These are phyloP conservation scores for Hypomyces perniciosus DNA, from an alignment of 2,329 filamentous ascomycete species.

Conservation along the genomic window DNA sequence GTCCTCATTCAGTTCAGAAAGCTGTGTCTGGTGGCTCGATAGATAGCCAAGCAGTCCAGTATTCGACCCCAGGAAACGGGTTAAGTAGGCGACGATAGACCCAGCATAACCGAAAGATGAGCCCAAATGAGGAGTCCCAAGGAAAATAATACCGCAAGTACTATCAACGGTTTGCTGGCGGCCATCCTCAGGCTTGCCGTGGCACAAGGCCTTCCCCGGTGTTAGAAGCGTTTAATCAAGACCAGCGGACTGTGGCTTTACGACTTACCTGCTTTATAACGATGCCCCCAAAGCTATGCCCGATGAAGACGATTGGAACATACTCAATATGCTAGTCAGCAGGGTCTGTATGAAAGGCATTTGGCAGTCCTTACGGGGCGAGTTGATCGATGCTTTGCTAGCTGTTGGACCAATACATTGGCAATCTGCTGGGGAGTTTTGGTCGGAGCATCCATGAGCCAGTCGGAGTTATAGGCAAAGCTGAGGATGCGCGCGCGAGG, in stretches of 20 bases:
- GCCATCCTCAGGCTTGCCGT: neutral
- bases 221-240: constrained; percentile 2
- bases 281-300: constrained; percentile 19
- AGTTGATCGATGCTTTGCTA: neutral
- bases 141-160: constrained; percentile 16
- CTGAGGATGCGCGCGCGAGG: constrained; percentile 15
- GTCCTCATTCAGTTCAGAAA: constrained; percentile 3
- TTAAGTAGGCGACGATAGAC: constrained; percentile 5
- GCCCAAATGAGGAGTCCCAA: constrained; percentile 16
- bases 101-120: constrained; percentile 8
- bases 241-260: too few relatives aligned
- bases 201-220: neutral
- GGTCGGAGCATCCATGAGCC: constrained; percentile 17
- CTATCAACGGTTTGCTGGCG: constrained; percentile 6
- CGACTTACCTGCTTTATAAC: constrained; percentile 15
- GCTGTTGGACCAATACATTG: constrained; percentile 7
- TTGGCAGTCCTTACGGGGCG: neutral
- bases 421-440: constrained; percentile 16
- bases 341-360: too few relatives aligned
- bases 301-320: constrained; percentile 18
- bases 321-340: neutral
- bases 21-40: constrained; percentile 1
- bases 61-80: constrained; percentile 14
- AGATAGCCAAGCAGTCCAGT: constrained; percentile 9
- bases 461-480: constrained; percentile 18